Base-by-base conservation (phyloP, 805 yeast genomes). In the Sungouiella thailandica region DNA sequence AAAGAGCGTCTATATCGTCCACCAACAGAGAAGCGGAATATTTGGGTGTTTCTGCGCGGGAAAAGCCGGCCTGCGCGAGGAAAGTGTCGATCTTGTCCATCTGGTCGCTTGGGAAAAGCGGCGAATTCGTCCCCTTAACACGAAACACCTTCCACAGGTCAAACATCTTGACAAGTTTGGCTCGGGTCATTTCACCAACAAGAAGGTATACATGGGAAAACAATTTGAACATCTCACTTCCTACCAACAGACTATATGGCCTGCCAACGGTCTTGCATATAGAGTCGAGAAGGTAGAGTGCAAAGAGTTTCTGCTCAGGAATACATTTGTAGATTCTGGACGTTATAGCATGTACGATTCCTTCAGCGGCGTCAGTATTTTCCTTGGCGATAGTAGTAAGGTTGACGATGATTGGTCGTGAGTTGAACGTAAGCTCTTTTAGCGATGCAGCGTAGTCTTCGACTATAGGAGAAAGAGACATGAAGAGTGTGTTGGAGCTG, bases 201-300 rank as follows among this genome's bases (percentile, higher is more conserved):
- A 81, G 62, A n/a, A 85, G 72, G 54, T 84, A 93, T 2, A 88
- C 80, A 41, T 76, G 78, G 17, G 83, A 78, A 58, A 83, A 90
- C 3, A 84, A 64, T 44, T 72, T 74, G 60, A 74, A 82, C 29
- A 88, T 62, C 42, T 80, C 78, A 43, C 76, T 69, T 33, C 89
- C 81, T 54, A 93, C 78, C 32, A 84, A 57, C 5, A 78, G 68
- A n/a, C 87, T 84, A 56, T 90, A 93, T 2, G 97, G 97, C 40
- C 80, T 73, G 7, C 97, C 96, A 20, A 86, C 80, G 50, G 81
- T 85, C 58, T 93, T 93, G 61, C 90, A 83, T 30, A 93, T 83
- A 12, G 97, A 88, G 57, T 93, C 97, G 36, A 93, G 60, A 29
- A 90, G 69, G 53, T 90, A 93, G 40, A 93, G 69, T 4, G 93